phyloP scores from a whole-genome alignment of 192 early-diverging fungal species.

The Entrophospora sp. region DNA sequence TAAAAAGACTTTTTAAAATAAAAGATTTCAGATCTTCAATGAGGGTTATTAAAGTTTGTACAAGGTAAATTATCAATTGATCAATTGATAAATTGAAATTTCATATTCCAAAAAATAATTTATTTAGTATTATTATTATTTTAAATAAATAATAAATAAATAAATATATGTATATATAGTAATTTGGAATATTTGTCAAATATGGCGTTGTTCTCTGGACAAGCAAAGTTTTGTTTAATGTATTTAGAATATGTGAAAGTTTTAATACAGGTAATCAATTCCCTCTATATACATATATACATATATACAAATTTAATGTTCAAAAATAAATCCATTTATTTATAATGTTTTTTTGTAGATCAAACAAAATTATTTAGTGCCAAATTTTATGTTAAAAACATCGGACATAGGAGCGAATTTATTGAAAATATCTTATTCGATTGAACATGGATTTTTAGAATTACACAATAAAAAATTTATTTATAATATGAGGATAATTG shows the following conservation, averaged over 20 bases:
- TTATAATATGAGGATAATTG: not conserved
- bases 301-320: not conserved
- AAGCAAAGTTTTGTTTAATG: slow-evolving; percentile 39
- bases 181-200: slow-evolving; percentile 39
- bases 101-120: not conserved
- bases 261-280: slow-evolving; percentile 15
- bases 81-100: not conserved
- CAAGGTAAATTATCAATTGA: slow-evolving; percentile 12
- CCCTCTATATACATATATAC: too few relatives aligned
- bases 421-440: slow-evolving; percentile 7
- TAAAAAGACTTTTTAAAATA: not conserved
- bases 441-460: slow-evolving; percentile 13
- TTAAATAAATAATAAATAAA: too few relatives aligned
- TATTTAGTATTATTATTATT: not conserved
- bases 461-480: not conserved
- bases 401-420: not conserved
- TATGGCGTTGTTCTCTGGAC: slow-evolving; percentile 28
- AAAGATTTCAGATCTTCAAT: slow-evolving; percentile 20
- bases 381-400: not conserved
- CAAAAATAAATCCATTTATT: not conserved
- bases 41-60: slow-evolving; percentile 17
- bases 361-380: slow-evolving; percentile 2
- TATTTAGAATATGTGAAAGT: slow-evolving; percentile 36
- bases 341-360: too few relatives aligned
- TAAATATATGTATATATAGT: too few relatives aligned